These are phyloP conservation scores for Fusarium concolor DNA, from an alignment of 2,329 filamentous ascomycete species.

Conservation along the genomic window DNA sequence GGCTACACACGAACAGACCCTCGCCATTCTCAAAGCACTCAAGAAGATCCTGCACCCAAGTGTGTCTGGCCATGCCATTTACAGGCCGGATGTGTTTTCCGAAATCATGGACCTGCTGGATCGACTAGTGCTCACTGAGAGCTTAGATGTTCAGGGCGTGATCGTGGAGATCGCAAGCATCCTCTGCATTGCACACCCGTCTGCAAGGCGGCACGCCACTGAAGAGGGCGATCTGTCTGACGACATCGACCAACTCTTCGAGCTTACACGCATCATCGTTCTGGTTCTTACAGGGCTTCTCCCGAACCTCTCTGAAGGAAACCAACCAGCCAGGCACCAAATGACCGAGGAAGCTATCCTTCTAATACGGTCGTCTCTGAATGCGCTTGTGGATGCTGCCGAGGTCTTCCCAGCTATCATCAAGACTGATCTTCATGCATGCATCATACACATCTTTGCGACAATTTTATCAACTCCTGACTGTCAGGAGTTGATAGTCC, in stretches of 20 bases:
- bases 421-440: slow-evolving; percentile 94
- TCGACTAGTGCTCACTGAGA: slow-evolving; percentile 90
- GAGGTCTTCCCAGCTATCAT: slow-evolving; percentile 97
- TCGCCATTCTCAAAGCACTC: slow-evolving; percentile 89
- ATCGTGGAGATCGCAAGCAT: slow-evolving; percentile 95
- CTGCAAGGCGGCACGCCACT: slow-evolving; percentile 68
- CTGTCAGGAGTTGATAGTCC: slow-evolving; percentile 90
- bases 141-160: slow-evolving; percentile 86
- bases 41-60: slow-evolving; percentile 96
- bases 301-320: slow-evolving; percentile 80
- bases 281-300: slow-evolving; percentile 88
- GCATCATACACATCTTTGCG: slow-evolving; percentile 95
- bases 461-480: slow-evolving; percentile 86
- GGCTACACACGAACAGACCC: slow-evolving; percentile 79
- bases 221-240: slow-evolving; percentile 87
- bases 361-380: slow-evolving; percentile 82
- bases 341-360: slow-evolving; percentile 89
- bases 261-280: slow-evolving; percentile 95
- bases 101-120: slow-evolving; percentile 98
- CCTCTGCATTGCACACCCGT: slow-evolving; percentile 90
- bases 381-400: slow-evolving; percentile 91
- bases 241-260: slow-evolving; percentile 97
- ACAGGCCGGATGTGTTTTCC: slow-evolving; percentile 93
- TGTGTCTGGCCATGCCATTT: slow-evolving; percentile 96
- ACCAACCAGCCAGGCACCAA: slow-evolving; percentile 75